These are phyloP conservation scores for Cytospora piceicola DNA, from an alignment of 2,329 filamentous ascomycete genomes.

Conservation along the genomic window DNA sequence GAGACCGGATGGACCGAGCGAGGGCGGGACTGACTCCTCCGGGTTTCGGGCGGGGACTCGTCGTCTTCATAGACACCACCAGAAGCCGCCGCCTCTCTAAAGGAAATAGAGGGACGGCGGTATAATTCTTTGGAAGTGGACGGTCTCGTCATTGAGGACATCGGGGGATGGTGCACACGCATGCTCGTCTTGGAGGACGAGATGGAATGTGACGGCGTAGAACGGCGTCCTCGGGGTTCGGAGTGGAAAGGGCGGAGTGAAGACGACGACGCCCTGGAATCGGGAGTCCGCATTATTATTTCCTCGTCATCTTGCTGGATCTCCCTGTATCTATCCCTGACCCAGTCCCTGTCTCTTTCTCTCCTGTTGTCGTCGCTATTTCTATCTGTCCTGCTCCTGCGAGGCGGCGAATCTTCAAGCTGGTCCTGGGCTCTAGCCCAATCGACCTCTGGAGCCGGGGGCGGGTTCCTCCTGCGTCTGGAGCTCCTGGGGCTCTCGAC, in stretches of 20 bases:
- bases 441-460: constrained; percentile 36
- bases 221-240: constrained; percentile 15
- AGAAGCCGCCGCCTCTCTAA: constrained; percentile 6
- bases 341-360: constrained; percentile 35
- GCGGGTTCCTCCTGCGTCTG: constrained; percentile 36
- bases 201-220: constrained; percentile 33
- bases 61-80: constrained; percentile 35
- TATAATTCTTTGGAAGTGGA: constrained; percentile 30
- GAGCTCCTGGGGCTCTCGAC: constrained; percentile 36
- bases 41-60: constrained; percentile 37
- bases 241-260: constrained; percentile 24
- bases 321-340: constrained; percentile 11
- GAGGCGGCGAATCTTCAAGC: constrained; percentile 38
- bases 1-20: constrained; percentile 32
- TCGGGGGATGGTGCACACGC: constrained; percentile 39
- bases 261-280: constrained; percentile 29
- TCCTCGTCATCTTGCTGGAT: constrained; percentile 25
- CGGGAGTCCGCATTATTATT: constrained; percentile 26
- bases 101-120: constrained; percentile 32
- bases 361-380: constrained; percentile 36
- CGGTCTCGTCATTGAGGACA: constrained; percentile 36
- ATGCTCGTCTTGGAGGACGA: constrained; percentile 35
- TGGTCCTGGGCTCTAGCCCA: constrained; percentile 37
- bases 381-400: constrained; percentile 36
- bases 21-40: constrained; percentile 34